These are phyloP conservation scores for Collybia nuda DNA, from an alignment of 768 basidiomycete genomes.

Conservation along the genomic window DNA sequence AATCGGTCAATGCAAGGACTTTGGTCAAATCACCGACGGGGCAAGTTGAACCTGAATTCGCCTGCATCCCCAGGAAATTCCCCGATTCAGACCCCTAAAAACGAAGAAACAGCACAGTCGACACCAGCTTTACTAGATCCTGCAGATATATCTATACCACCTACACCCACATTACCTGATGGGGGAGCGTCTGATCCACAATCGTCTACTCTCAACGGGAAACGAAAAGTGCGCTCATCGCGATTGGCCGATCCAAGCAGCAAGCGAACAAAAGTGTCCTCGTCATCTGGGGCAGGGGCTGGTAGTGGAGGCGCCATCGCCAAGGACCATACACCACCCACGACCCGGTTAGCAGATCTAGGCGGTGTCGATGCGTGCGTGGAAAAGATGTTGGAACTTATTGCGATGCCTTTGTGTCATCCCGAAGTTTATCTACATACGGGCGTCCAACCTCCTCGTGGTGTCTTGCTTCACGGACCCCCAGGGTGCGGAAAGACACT, in stretches of 20 bases:
- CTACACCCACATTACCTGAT: conserved; percentile 13
- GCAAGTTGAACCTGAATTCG: conserved; percentile 69
- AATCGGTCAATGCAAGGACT: conserved; percentile 80
- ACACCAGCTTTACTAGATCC: conserved; percentile 16
- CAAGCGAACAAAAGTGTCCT: conserved; percentile 54
- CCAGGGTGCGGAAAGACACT: conserved; percentile 97
- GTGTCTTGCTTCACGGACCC: conserved; percentile 91
- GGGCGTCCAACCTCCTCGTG: conserved; percentile 89
- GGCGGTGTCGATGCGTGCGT: conserved; percentile 86
- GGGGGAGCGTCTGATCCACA: conserved; percentile 8
- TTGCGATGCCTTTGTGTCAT: conserved; percentile 92
- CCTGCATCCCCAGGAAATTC: conserved; percentile 27
- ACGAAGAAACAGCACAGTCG: conserved; percentile 19
- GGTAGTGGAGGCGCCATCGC: conserved; percentile 28
- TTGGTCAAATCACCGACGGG: conserved; percentile 68
- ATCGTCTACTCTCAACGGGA: conserved; percentile 32
- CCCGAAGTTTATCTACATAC: conserved; percentile 95
- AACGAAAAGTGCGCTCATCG: conserved; percentile 63
- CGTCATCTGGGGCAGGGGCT: conserved; percentile 8
- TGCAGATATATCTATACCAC: not conserved
- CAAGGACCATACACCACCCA: conserved; percentile 74
- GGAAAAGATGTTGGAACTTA: conserved; percentile 94
- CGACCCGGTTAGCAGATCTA: conserved; percentile 76
- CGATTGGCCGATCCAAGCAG: conserved; percentile 51
- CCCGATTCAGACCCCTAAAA: conserved; percentile 19